These are phyloP conservation scores for Naegleria lovaniensis DNA, from an alignment of 208 protist genomes.

Conservation along the genomic window DNA sequence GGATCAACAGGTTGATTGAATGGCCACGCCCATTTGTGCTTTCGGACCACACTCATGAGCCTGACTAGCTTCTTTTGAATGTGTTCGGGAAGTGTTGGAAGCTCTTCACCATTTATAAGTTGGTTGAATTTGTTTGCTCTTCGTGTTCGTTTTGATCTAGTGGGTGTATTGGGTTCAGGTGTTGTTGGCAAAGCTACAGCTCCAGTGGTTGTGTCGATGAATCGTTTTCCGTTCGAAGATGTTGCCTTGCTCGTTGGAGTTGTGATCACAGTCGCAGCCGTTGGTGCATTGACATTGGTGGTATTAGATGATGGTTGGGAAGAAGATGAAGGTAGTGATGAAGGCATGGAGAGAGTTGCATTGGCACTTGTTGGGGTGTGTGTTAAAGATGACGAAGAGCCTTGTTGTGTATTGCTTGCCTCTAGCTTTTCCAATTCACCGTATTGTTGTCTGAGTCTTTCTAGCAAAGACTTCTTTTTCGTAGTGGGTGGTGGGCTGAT, in stretches of 20 bases:
- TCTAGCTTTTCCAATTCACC: neutral
- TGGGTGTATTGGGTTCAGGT: neutral
- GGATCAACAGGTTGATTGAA: constrained; percentile 60
- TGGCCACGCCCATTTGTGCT: constrained; percentile 24
- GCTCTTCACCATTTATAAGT: neutral
- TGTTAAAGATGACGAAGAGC: too few species aligned
- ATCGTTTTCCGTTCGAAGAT: neutral
- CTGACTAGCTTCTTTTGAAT: neutral
- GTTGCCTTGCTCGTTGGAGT: neutral
- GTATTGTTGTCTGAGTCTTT: neutral
- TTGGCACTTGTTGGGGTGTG: neutral
- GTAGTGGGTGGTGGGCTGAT: neutral
- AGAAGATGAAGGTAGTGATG: neutral
- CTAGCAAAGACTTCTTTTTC: neutral
- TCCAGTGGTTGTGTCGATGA: neutral
- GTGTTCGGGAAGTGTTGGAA: neutral
- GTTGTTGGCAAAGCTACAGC: neutral
- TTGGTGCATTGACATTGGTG: neutral
- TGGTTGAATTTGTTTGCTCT: neutral
- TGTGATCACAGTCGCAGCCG: neutral
- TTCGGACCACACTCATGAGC: neutral
- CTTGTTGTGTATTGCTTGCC: too few species aligned
- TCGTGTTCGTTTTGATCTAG: neutral
- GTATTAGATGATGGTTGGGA: neutral
- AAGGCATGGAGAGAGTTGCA: too few species aligned